Conservation (phyloP, 2,329 filamentous ascomycete genomes). For the Diaporthe humulicola region DNA sequence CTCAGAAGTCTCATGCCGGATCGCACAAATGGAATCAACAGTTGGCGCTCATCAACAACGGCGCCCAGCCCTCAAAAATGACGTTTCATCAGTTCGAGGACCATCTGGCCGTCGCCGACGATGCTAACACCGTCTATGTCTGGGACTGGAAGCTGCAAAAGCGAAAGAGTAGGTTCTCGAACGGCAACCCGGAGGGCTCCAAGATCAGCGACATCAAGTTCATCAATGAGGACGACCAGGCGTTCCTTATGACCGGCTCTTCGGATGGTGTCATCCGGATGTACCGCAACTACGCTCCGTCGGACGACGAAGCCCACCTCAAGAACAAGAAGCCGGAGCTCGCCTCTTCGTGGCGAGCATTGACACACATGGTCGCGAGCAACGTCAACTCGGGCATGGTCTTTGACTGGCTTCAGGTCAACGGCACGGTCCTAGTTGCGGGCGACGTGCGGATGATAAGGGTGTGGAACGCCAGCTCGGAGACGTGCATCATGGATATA, state of each 20-base stretch:
- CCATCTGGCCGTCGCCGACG: conserved; percentile 92
- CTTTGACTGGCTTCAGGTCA: conserved; percentile 99
- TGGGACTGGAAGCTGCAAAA: conserved; percentile 92
- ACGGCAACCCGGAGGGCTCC: conserved; percentile 91
- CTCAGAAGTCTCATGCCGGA: conserved; percentile 89
- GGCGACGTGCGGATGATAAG: conserved; percentile 96
- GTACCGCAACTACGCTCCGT: conserved; percentile 90
- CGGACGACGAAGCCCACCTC: conserved; percentile 47
- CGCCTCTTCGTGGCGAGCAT: conserved; percentile 89
- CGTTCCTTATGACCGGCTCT: conserved; percentile 92
- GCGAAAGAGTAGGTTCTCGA: conserved; percentile 87
- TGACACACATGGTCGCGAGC: conserved; percentile 94
- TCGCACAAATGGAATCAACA: conserved; percentile 89
- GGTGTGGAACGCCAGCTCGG: conserved; percentile 94
- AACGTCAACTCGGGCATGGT: conserved; percentile 96
- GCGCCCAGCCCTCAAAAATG: conserved; percentile 90
- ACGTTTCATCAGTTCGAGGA: conserved; percentile 98
- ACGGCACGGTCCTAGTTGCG: conserved; percentile 92
- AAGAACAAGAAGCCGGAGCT: conserved; percentile 79
- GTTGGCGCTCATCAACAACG: conserved; percentile 87
- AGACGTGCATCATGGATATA: conserved; percentile 94
- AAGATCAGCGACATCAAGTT: conserved; percentile 96
- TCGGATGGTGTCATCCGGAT: conserved; percentile 95
- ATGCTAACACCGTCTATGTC: conserved; percentile 88
- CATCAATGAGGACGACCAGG: conserved; percentile 98